A percentile compares a stretch with the other conserved stretches of the same genome.
Evolutionary conservation across 768 basidiomycete genomes (phyloP).

Genomic region (Russula griseocarnosa): DNA sequence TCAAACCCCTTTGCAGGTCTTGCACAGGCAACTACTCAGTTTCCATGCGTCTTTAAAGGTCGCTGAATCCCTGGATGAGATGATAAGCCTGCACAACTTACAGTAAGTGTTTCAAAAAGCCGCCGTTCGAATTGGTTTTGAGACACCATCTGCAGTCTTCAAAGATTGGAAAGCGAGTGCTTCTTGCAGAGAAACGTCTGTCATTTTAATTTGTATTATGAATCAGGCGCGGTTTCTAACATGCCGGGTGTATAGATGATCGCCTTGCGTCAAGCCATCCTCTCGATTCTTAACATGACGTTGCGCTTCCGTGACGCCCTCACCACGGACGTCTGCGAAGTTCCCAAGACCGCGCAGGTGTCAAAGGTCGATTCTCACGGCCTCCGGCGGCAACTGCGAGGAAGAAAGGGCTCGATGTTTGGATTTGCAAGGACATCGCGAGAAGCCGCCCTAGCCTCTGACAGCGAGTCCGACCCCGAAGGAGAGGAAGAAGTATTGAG

Average conservation of each 20-base stretch:
- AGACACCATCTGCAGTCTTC: constrained; percentile 44
- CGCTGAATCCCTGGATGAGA: constrained; percentile 68
- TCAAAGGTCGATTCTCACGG: constrained; percentile 53
- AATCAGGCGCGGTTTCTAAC: constrained; percentile 2
- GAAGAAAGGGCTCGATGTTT: constrained; percentile 57
- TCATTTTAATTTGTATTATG: constrained; percentile 3
- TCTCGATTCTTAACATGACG: constrained; percentile 69
- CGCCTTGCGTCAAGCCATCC: constrained; percentile 58
- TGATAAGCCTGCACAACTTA: constrained; percentile 62
- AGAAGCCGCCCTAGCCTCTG: constrained; percentile 42
- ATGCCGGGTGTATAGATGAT: constrained; percentile 46
- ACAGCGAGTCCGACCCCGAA: constrained; percentile 36
- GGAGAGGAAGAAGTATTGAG: constrained; percentile 30
- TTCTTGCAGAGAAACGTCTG: constrained; percentile 59
- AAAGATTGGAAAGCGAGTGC: constrained; percentile 57
- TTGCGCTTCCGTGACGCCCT: constrained; percentile 67
- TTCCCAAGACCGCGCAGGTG: constrained; percentile 52
- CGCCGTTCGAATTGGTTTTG: constrained; percentile 7
- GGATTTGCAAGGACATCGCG: constrained; percentile 48
- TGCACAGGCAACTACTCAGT: constrained; percentile 55
- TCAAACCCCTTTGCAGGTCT: constrained; percentile 45
- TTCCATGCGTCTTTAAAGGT: constrained; percentile 55
- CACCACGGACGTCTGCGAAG: constrained; percentile 54
- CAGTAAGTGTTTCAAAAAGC: constrained; percentile 50
- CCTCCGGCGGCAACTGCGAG: constrained; percentile 48